phyloP scores from a whole-genome alignment of 2,329 filamentous ascomycete genomes.

The Paecilomyces sp. region DNA sequence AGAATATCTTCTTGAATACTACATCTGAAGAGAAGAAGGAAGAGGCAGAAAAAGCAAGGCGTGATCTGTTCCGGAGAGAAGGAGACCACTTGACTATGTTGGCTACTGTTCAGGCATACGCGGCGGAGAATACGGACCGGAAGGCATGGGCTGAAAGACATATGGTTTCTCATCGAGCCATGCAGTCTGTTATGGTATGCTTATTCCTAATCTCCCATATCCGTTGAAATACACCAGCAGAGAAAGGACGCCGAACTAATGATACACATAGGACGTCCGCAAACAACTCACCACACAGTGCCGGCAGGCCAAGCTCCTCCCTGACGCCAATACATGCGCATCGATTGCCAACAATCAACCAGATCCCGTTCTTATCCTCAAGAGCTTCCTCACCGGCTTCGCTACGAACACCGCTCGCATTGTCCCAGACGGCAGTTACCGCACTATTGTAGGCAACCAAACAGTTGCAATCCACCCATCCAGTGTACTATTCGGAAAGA shows the following conservation, averaged over 20 bases:
- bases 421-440: conserved; percentile 55
- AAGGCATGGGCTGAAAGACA: conserved; percentile 54
- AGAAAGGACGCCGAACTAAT: conserved; percentile 2
- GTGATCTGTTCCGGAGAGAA: conserved; percentile 51
- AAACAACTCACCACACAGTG: conserved; percentile 55
- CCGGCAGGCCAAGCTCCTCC: conserved; percentile 39
- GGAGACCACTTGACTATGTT: conserved; percentile 60
- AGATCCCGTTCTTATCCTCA: conserved; percentile 44
- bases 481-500: conserved; percentile 53
- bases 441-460: conserved; percentile 55
- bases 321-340: conserved; percentile 14
- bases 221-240: background rate
- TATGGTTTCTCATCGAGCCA: conserved; percentile 55
- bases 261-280: conserved; percentile 44
- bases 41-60: conserved; percentile 48
- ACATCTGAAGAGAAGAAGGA: conserved; percentile 55
- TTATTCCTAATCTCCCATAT: background rate
- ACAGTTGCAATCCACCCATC: conserved; percentile 57
- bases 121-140: conserved; percentile 50
- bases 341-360: conserved; percentile 18
- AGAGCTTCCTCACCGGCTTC: conserved; percentile 53
- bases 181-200: conserved; percentile 56
- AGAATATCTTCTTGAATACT: conserved; percentile 56
- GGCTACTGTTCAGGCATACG: conserved; percentile 53
- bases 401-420: conserved; percentile 54